Evolutionary conservation across 768 basidiomycete genomes (phyloP), one percentile per base, ranked within the genome.

Genomic region (Saitozyma podzolica): DNA sequence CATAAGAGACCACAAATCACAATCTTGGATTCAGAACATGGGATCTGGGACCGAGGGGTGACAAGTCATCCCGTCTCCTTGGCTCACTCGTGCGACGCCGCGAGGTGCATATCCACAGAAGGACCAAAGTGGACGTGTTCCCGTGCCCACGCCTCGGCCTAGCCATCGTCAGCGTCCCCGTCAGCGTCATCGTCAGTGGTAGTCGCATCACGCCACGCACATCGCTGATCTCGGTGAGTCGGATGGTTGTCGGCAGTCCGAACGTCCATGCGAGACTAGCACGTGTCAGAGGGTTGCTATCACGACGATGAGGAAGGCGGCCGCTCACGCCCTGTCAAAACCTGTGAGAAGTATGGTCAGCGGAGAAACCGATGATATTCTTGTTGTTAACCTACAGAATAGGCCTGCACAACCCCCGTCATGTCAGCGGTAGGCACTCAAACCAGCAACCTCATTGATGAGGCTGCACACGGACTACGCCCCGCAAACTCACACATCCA

Each of bases 401-500:
- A 67, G 61, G 50, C 68, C 68, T 69, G 40, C 29, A 29, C 29
- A 29, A 29, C 2, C 29, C 2, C 29, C 29, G 29, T 29, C 29
- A 29, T 29, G 29, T 29, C 29, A 29, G 29, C 29, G 29, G 29
- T 2, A 29, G 29, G 29, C 29, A 5, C 5, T 5, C 29, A n/a
- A n/a, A 29, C 29, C 29, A 29, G 29, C 29, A 29, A 5, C 29
- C 5, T 29, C 29, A 29, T 2, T 29, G 29, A 29, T 29, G 29
- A 29, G 17, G 54, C 40, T 8, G 40, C 29, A 14, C 20, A 11
- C 8, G 20, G n/a, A n/a, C n/a, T n/a, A n/a, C n/a, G n/a, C n/a
- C n/a, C n/a, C n/a, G n/a, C n/a, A n/a, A 14, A 67, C 69, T 65
- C 50, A 66, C 69, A 71, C 54, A 55, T 59, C 69, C 69, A 71